Evolutionary conservation across 2,329 filamentous ascomycete genomes (phyloP), one percentile per base, ranked within the genome.

Genomic region (Penicillium sp.): DNA sequence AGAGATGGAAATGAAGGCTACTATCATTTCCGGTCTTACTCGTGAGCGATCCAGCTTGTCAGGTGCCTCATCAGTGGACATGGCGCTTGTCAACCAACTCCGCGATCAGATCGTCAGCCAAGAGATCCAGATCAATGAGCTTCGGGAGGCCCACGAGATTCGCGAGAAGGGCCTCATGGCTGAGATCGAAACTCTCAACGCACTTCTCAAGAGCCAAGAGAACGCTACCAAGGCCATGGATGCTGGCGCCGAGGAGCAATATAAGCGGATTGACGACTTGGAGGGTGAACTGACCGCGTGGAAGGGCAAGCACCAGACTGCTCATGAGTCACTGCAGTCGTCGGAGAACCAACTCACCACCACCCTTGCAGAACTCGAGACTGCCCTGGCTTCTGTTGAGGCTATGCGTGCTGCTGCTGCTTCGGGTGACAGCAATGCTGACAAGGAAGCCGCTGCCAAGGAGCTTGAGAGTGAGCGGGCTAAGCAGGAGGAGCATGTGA

Each of bases 1-100:
- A 78, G 94, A 99, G 73, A 96, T 97, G 88, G 94, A 99, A 70
- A 87, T 85, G 59, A 99, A 99, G 83, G 92, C 93, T 80, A 90
- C 90, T 27, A 92, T 99, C 69, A 97, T 99, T 65, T 90, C 91
- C 27, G 94, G 94, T 6, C 81, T 99, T 60, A 96, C 94, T 3
- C 88, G 94, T 51, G 95, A 99, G 74, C 83, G 95, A 56, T 93
- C 91, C 3, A 97, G 92, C 75, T 82, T 97, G 76, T 91, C 93
- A 71, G 83, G 81, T 71, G 81, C 82, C 2, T 89, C 89, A 23
- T 89, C 92, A 7, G 87, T 96, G 69, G 94, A 99, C 69, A 95
- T 97, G 71, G 92, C 90, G 0, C 87, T 97, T 61, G 88, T 97
- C 29, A 89, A 90, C 4, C 88, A 87, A 15, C 85, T 99, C 78